Conservation (phyloP, 1,284 basidiomycete species). For the Ceratobasidium sp. region DNA sequence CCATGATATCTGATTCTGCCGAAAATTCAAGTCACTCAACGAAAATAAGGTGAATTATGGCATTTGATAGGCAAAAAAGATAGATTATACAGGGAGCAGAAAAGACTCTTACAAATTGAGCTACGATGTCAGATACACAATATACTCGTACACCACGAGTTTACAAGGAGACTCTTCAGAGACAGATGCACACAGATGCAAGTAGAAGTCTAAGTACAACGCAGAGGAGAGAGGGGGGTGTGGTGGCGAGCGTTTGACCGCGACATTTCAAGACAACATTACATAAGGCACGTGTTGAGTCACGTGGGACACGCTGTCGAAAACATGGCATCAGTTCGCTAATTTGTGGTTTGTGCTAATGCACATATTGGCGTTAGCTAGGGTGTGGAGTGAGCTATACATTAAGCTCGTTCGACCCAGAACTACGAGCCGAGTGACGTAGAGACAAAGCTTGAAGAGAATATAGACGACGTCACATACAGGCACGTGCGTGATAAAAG, state of each 20-base stretch:
- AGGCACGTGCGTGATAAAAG: conserved; percentile 13
- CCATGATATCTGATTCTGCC: conserved; percentile 34
- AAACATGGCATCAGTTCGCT: not conserved
- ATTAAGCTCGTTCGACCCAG: not conserved
- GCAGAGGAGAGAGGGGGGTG: conserved; percentile 16
- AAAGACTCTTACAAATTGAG: conserved; percentile 41
- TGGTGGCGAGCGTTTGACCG: conserved; percentile 17
- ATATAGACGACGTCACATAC: conserved; percentile 9
- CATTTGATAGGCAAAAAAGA: conserved; percentile 20
- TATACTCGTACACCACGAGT: conserved; percentile 41
- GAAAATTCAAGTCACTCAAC: conserved; percentile 32
- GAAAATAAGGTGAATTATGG: conserved; percentile 11
- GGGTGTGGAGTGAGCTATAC: too few relatives aligned
- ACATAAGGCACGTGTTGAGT: not conserved
- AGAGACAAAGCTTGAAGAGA: too few relatives aligned
- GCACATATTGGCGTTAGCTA: not conserved
- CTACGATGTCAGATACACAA: conserved; percentile 38
- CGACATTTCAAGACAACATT: not conserved
- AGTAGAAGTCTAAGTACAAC: conserved; percentile 11
- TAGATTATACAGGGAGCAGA: conserved; percentile 25
- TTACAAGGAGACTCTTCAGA: conserved; percentile 37
- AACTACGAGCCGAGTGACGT: not conserved
- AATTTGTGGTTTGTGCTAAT: not conserved
- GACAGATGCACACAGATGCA: conserved; percentile 9
- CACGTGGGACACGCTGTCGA: not conserved